phyloP scores from a whole-genome alignment of 768 basidiomycete genomes.

The Tricholoma hemisulphureum region DNA sequence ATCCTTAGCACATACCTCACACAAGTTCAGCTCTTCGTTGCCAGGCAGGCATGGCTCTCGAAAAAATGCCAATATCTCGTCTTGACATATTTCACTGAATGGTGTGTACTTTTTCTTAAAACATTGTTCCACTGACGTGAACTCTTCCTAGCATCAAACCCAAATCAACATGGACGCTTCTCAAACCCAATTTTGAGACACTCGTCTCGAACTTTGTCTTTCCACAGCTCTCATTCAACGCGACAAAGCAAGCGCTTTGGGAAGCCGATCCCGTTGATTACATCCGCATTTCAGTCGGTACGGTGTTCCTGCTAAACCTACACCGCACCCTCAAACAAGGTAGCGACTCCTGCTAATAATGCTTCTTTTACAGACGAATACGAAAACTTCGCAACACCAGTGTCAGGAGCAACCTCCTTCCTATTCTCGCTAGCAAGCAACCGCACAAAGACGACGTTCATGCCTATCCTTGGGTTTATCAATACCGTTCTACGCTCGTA shows the following conservation, averaged over 20 bases:
- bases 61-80: slow-evolving; percentile 84
- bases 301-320: slow-evolving; percentile 6
- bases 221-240: slow-evolving; percentile 81
- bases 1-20: slow-evolving; percentile 78
- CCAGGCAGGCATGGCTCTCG: slow-evolving; percentile 72
- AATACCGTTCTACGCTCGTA: slow-evolving; percentile 70
- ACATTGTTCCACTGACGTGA: too few species aligned
- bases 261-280: slow-evolving; percentile 82
- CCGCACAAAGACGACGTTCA: slow-evolving; percentile 78
- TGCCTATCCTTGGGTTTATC: slow-evolving; percentile 77
- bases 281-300: slow-evolving; percentile 72
- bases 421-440: slow-evolving; percentile 74
- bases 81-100: slow-evolving; percentile 84
- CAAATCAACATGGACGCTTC: slow-evolving; percentile 83
- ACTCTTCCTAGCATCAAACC: slow-evolving; percentile 75
- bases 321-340: not conserved
- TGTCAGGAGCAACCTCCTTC: slow-evolving; percentile 78
- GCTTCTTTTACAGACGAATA: slow-evolving; percentile 60
- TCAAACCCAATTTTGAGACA: slow-evolving; percentile 81
- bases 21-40: slow-evolving; percentile 71
- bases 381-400: slow-evolving; percentile 73
- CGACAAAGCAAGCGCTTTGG: slow-evolving; percentile 68
- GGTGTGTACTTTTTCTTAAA: slow-evolving; percentile 49
- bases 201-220: slow-evolving; percentile 83
- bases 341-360: not conserved